Base-by-base conservation (phyloP, 2,329 filamentous ascomycete genomes). In the Calcarisporium arbuscula region DNA sequence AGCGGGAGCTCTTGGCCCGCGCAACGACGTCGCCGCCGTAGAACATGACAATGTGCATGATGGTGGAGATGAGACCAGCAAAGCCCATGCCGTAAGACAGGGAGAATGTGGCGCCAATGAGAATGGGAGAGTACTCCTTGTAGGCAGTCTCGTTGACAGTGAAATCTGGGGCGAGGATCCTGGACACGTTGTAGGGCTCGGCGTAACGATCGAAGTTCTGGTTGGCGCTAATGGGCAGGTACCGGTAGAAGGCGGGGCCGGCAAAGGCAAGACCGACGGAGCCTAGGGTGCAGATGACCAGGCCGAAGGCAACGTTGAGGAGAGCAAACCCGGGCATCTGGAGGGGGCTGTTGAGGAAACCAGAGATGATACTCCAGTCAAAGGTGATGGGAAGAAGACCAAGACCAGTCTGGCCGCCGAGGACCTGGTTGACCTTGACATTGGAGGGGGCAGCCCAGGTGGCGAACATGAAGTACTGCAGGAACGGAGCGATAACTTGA, bases 321-420 rank as follows among this genome's bases (percentile, higher is more conserved):
- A 79, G 72, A 11, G 74, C 75, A 48, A 76, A 72, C 52, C 69
- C 76, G 3, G 76, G 76, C 2, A 72, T 66, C 37, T 77, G 74
- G 17, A 80, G 55, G 8, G 75, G 77, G n/a, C 67, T 73, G 9
- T 57, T 53, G 33, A 74, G 61, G 47, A 71, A 80, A 9, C 69
- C 74, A 2, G 70, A 67, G 39, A 80, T 63, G 34, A 75, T 66
- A 32, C 69, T 72, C 79, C 80, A 83, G 55, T 83, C 79, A 38
- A 84, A 76, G 0, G 77, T 80, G 11, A 82, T 67, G 9, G 78
- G 78, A 18, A 82, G 62, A 10, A 84, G 57, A 1, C 72, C 76
- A 5, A 82, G 57, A 1, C 79, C 78, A 6, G 71, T 72, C 35
- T 66, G 65, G 6, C 74, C 76, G 4, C 79, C 79, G 39, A 82